Evolutionary conservation across 257 asterid genomes (phyloP), one percentile per base, ranked within the genome.

Genomic region (Agastache rugosa): DNA sequence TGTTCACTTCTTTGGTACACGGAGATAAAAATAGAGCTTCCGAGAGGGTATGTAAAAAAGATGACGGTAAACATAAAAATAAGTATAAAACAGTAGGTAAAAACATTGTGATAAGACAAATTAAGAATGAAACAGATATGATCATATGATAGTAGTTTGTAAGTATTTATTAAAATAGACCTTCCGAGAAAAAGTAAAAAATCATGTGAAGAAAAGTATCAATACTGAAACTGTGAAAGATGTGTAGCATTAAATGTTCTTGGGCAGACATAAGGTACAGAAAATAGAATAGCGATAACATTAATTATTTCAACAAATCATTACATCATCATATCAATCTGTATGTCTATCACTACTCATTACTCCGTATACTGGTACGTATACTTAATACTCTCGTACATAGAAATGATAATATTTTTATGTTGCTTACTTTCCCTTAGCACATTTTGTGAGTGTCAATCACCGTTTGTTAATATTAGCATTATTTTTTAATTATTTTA

Each of bases 161-260:
- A 44, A 39, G 56, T 10, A 31, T 59, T 8, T 23, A 35, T 48
- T 34, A 66, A 65, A 66, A 25, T 23, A 50, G 71, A 20, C 8
- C 6, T 54, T 41, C 55, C 45, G 19, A 23, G 47, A 2, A 65
- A 74, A 75, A 71, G 63, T 55, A 44, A 27, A 44, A 58, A 6
- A 16, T 48, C 71, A 68, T 69, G 75, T 75, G 79, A 75, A 59
- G 79, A 54, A 67, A 42, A 62, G 65, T 42, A 73, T 50, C 44
- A 35, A 63, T 20, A n/a, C 71, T 60, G 35, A 47, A 58, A 75
- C 63, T 27, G 54, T 56, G 72, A 37, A 22, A 74, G 10, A 25
- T 34, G 62, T 48, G 34, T 44, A 67, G 80, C 80, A 75, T 59
- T 75, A 59, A 75, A 75, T 39, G 67, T 34, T 75, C 19, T 45